A percentile compares a stretch with the other conserved stretches of the same genome.
Evolutionary conservation across 2,329 filamentous ascomycete species (phyloP).

Genomic region (Nothophaeocryptopus gaeumannii): DNA sequence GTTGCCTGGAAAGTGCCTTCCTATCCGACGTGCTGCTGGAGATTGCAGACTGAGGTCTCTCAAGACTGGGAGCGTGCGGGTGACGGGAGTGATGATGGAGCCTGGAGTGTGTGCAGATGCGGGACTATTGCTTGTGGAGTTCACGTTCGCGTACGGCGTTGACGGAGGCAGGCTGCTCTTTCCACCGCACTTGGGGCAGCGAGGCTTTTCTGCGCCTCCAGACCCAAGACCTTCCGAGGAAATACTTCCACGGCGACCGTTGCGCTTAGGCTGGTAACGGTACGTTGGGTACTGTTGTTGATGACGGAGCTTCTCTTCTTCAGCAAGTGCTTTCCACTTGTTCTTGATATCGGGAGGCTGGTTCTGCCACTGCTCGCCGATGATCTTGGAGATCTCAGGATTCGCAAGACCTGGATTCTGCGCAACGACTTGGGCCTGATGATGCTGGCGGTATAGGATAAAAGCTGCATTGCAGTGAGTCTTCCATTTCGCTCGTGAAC

Average conservation of each 20-base stretch:
- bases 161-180: slow-evolving; percentile 62
- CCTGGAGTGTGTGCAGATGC: slow-evolving; percentile 32
- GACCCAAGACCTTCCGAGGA: slow-evolving; percentile 31
- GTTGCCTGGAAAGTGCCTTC: slow-evolving; percentile 27
- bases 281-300: slow-evolving; percentile 89
- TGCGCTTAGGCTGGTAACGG: slow-evolving; percentile 77
- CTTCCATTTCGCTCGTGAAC: neutral
- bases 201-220: slow-evolving; percentile 40
- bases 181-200: slow-evolving; percentile 71
- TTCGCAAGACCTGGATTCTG: slow-evolving; percentile 88
- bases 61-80: slow-evolving; percentile 36
- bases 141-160: slow-evolving; percentile 48
- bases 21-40: slow-evolving; percentile 29
- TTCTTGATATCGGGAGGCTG: slow-evolving; percentile 72
- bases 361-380: slow-evolving; percentile 85
- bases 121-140: slow-evolving; percentile 26
- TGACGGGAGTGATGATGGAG: slow-evolving; percentile 33
- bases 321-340: slow-evolving; percentile 84
- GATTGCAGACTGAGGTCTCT: slow-evolving; percentile 37
- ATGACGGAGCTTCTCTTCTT: slow-evolving; percentile 89
- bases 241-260: slow-evolving; percentile 44
- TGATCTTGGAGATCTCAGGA: slow-evolving; percentile 95
- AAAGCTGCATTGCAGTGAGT: slow-evolving; percentile 66
- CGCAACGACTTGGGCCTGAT: slow-evolving; percentile 76
- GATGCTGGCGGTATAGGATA: slow-evolving; percentile 92